Conservation (phyloP, 352 stramenopile genomes). For the Phytophthora chlamydospora region DNA sequence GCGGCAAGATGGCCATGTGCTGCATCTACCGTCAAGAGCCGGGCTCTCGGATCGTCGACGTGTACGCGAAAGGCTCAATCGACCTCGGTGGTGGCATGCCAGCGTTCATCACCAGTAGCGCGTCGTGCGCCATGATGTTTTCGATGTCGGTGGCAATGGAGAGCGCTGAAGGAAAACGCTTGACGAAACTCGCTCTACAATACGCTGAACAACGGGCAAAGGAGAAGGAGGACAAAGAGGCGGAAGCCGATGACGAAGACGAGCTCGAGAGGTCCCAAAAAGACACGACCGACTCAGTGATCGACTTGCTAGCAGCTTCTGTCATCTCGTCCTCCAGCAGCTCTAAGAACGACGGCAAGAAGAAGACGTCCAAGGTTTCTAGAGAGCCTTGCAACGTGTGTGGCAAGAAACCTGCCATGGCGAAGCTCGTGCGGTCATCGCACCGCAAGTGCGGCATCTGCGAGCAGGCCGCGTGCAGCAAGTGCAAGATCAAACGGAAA, state of each 20-base stretch:
- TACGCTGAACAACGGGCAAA: slow-evolving; percentile 10
- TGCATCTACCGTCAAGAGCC: slow-evolving; percentile 60
- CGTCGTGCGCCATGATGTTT: slow-evolving; percentile 33
- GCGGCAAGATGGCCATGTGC: slow-evolving; percentile 63
- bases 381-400: slow-evolving; percentile 29
- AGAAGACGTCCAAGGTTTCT: slow-evolving; percentile 7
- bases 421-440: slow-evolving; percentile 28
- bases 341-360: slow-evolving; percentile 10
- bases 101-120: slow-evolving; percentile 25
- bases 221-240: background rate
- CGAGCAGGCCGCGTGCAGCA: slow-evolving; percentile 35
- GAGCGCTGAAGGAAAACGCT: slow-evolving; percentile 40
- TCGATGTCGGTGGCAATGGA: slow-evolving; percentile 31
- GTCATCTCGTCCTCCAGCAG: slow-evolving; percentile 21
- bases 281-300: slow-evolving; percentile 23
- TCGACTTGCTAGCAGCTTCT: slow-evolving; percentile 27
- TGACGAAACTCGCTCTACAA: slow-evolving; percentile 36
- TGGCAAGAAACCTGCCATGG: slow-evolving; percentile 26
- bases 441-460: slow-evolving; percentile 46
- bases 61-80: slow-evolving; percentile 53
- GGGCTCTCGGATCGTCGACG: slow-evolving; percentile 39
- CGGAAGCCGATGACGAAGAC: background rate
- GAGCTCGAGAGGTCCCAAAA: slow-evolving; percentile 10
- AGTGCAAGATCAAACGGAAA: slow-evolving; percentile 48
- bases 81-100: slow-evolving; percentile 46